Evolutionary conservation across 2,329 filamentous ascomycete species (phyloP).

Genomic region (Leptographium procerum): DNA sequence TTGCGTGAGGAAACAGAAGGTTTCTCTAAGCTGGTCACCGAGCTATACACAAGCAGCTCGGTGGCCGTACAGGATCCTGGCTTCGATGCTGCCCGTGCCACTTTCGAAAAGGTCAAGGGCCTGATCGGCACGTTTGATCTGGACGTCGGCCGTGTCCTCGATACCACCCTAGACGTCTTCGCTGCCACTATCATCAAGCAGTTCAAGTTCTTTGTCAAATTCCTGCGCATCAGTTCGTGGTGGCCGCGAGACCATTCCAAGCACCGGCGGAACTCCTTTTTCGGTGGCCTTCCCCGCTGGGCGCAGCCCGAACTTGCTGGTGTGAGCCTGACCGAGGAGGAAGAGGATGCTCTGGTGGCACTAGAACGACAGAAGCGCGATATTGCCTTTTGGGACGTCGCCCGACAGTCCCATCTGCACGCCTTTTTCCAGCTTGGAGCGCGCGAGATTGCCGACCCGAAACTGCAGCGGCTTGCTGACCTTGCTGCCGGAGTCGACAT

Average conservation of each 20-base stretch:
- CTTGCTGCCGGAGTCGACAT: not conserved
- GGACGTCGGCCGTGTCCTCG: slow-evolving; percentile 86
- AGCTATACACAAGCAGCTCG: slow-evolving; percentile 76
- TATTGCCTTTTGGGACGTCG: slow-evolving; percentile 65
- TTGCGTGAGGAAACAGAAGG: slow-evolving; percentile 92
- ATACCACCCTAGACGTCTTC: slow-evolving; percentile 91
- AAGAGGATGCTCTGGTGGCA: slow-evolving; percentile 51
- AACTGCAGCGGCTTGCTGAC: slow-evolving; percentile 35
- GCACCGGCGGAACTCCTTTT: slow-evolving; percentile 29
- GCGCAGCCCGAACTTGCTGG: slow-evolving; percentile 60
- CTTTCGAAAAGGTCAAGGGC: slow-evolving; percentile 85
- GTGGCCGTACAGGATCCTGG: slow-evolving; percentile 48
- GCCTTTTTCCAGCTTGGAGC: slow-evolving; percentile 87
- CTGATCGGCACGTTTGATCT: slow-evolving; percentile 95
- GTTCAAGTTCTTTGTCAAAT: slow-evolving; percentile 86
- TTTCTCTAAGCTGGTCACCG: slow-evolving; percentile 90
- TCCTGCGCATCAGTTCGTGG: slow-evolving; percentile 87
- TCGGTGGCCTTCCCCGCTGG: slow-evolving; percentile 71
- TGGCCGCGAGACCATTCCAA: slow-evolving; percentile 63
- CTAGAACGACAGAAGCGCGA: slow-evolving; percentile 56
- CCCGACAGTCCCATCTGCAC: slow-evolving; percentile 62
- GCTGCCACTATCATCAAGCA: slow-evolving; percentile 89
- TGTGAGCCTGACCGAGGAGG: slow-evolving; percentile 55
- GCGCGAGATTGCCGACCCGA: slow-evolving; percentile 50
- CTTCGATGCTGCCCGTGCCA: slow-evolving; percentile 72